Evolutionary conservation across 371 early-diverging fungal species (phyloP), one percentile per base, ranked within the genome.

Genomic region (Phascolomyces articulosus): DNA sequence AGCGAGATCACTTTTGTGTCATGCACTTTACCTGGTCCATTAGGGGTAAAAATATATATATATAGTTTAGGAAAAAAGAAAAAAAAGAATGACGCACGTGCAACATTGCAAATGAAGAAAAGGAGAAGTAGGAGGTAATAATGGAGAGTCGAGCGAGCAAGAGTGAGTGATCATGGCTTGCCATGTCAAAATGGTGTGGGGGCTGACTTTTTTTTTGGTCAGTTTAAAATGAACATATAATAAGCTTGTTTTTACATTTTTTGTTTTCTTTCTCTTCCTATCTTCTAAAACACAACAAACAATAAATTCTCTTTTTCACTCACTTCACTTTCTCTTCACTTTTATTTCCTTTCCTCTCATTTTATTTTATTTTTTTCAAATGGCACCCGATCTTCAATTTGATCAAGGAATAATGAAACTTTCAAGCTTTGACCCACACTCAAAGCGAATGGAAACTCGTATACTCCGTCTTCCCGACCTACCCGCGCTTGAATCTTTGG

Each of bases 401-500:
- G 62, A 72, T 27, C 64, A 71, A 63, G 78, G 74, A 16, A 58
- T 74, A 13, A 70, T 74, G 78, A 58, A 58, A 47, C 27, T 77
- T 9, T 77, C 70, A 29, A 66, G 67, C 34, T 74, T 64, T 47
- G 74, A 77, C 44, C 72, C 78, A n/a, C 26, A 55, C 20, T 68
- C 67, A 18, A 68, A 70, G 21, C 59, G 69, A 23, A 65, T 67
- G 31, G 61, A 72, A 41, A 70, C 71, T 15, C 74, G 68, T 40
- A 60, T 65, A 24, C 58, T 74, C 9, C 47, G 60, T 15, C 63
- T 74, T 3, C 77, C 74, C 2, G 69, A 71, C 29, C 21, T 68
- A 20, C 71, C 73, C 3, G 54, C 56, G 23, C 49, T 74, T 47
- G 74, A 77, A 47, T 67, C 77, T 8, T 61, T 74, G 40, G 77